phyloP scores from a whole-genome alignment of 2,329 filamentous ascomycete species.

The Myriosclerotinia curreyana region DNA sequence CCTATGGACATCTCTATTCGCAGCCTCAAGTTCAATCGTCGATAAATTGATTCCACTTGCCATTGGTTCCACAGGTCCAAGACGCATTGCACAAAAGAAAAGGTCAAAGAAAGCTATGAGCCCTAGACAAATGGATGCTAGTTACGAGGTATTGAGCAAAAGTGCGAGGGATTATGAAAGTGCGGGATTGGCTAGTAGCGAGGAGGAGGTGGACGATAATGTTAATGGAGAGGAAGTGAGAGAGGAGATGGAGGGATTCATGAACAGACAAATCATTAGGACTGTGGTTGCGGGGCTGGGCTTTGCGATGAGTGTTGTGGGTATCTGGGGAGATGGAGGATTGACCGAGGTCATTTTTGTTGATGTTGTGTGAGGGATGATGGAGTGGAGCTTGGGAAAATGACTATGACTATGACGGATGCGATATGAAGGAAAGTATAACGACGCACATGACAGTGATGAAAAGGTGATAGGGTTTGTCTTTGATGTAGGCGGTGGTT shows the following conservation, averaged over 20 bases:
- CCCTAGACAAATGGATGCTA: slow-evolving; percentile 56
- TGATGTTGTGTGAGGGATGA: slow-evolving; percentile 11
- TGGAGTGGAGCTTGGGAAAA: background rate
- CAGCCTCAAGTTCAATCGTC: slow-evolving; percentile 51
- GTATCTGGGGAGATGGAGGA: slow-evolving; percentile 65
- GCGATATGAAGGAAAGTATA: background rate
- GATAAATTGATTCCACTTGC: slow-evolving; percentile 32
- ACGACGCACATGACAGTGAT: slow-evolving; percentile 8
- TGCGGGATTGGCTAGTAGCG: slow-evolving; percentile 45
- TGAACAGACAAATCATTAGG: slow-evolving; percentile 53
- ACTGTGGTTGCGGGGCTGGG: slow-evolving; percentile 54
- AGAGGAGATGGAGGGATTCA: slow-evolving; percentile 53
- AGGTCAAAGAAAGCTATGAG: slow-evolving; percentile 24
- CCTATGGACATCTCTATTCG: slow-evolving; percentile 74
- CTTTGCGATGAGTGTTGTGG: slow-evolving; percentile 60
- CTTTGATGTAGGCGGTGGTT: background rate
- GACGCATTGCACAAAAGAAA: slow-evolving; percentile 30
- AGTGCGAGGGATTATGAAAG: slow-evolving; percentile 47
- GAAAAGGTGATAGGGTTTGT: background rate
- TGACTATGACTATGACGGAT: background rate
- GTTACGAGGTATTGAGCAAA: slow-evolving; percentile 63
- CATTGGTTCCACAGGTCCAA: slow-evolving; percentile 1
- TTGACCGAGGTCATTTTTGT: slow-evolving; percentile 34
- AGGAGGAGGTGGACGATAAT: slow-evolving; percentile 46
- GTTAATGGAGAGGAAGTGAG: slow-evolving; percentile 63